A percentile compares a stretch with the other conserved stretches of the same genome.
Conservation (phyloP, 2,329 filamentous ascomycete species). For the Mycosphaerella sp. region DNA sequence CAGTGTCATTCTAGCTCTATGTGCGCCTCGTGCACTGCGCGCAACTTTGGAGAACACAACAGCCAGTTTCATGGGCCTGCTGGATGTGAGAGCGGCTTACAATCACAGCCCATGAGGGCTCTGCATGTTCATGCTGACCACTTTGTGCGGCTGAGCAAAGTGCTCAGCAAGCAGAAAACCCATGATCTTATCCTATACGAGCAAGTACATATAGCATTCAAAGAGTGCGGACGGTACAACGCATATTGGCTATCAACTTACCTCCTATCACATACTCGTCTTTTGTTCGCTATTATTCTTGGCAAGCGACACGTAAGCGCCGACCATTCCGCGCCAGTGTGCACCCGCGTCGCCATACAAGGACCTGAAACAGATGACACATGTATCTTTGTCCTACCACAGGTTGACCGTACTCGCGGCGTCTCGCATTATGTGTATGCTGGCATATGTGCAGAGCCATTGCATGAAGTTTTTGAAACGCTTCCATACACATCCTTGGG, state of each 20-base stretch:
- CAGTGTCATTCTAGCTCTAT: too few relatives aligned
- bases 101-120: too few relatives aligned
- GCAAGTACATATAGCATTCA: too few relatives aligned
- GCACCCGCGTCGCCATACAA: constrained; percentile 5
- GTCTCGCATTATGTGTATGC: not conserved
- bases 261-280: not conserved
- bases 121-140: too few relatives aligned
- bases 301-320: constrained; percentile 9
- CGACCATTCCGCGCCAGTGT: constrained; percentile 2
- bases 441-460: constrained; percentile 4
- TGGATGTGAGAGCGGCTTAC: too few relatives aligned
- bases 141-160: too few relatives aligned
- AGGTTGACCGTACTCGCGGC: constrained; percentile 1
- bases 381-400: constrained; percentile 5
- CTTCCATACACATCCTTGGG: constrained; percentile 3
- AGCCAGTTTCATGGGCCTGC: too few relatives aligned
- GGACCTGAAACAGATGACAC: constrained; percentile 5
- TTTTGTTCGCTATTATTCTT: not conserved
- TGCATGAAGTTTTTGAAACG: constrained; percentile 4
- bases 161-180: too few relatives aligned
- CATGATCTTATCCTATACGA: too few relatives aligned
- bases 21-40: too few relatives aligned
- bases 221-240: too few relatives aligned
- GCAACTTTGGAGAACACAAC: too few relatives aligned
- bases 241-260: not conserved